Conservation (phyloP, 768 basidiomycete genomes). For the Coprinellus micaceus region DNA sequence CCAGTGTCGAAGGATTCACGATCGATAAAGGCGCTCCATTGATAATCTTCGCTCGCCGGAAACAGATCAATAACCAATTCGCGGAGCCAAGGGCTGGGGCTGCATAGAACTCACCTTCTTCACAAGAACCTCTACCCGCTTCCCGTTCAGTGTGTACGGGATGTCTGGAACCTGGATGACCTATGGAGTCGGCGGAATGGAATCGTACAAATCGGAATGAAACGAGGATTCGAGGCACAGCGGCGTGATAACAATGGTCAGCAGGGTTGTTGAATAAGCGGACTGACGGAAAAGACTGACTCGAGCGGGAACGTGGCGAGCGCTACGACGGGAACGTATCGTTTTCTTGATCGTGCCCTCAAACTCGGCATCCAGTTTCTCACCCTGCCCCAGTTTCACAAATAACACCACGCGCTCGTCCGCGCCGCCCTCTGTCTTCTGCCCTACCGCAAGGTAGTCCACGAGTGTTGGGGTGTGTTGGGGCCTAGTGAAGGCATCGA, state of each 20-base stretch:
- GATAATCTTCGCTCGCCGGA: conserved; percentile 50
- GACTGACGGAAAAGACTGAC: conserved; percentile 49
- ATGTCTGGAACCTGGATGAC: conserved; percentile 69
- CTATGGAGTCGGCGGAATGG: conserved; percentile 30
- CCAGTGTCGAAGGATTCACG: conserved; percentile 69
- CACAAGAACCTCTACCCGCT: conserved; percentile 75
- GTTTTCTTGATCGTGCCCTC: conserved; percentile 56
- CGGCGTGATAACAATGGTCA: conserved; percentile 3
- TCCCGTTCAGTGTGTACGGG: conserved; percentile 78
- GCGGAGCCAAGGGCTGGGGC: conserved; percentile 15
- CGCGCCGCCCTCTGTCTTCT: conserved; percentile 56
- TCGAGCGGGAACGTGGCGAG: conserved; percentile 73
- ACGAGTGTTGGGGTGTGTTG: conserved; percentile 33
- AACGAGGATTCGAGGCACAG: not conserved
- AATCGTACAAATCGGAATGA: no score
- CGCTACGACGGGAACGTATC: conserved; percentile 60
- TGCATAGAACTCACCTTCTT: conserved; percentile 52
- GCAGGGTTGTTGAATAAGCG: no score
- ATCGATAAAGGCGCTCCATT: conserved; percentile 68
- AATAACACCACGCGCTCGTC: conserved; percentile 80
- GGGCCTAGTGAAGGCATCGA: conserved; percentile 44
- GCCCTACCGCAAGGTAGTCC: conserved; percentile 71
- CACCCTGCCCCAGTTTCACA: conserved; percentile 55
- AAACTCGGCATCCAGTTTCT: conserved; percentile 46
- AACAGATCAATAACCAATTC: no score